Percentiles rank a stretch among this genome's conserved stretches.
These are phyloP conservation scores for Ophiocordyceps camponoti-rufipedis DNA, from an alignment of 2,329 filamentous ascomycete species.

Conservation along the genomic window DNA sequence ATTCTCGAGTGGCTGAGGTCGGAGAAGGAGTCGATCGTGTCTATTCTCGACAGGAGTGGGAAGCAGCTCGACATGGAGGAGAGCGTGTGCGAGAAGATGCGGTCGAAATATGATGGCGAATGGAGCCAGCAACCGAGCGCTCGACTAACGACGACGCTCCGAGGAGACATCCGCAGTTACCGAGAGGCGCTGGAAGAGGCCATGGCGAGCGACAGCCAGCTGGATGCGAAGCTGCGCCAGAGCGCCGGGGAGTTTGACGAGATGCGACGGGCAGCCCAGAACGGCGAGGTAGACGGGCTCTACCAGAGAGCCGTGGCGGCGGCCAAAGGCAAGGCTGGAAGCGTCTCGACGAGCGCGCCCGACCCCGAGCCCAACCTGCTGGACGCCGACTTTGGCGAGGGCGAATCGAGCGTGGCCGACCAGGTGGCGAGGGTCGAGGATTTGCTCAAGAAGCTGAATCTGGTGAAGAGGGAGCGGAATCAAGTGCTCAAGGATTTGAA, in stretches of 20 bases:
- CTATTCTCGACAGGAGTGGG: constrained; percentile 57
- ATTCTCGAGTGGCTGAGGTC: constrained; percentile 65
- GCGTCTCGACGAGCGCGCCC: constrained; percentile 36
- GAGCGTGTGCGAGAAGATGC: constrained; percentile 97
- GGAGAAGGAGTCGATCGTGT: constrained; percentile 59
- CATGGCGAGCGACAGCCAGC: constrained; percentile 64
- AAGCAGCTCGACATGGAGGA: constrained; percentile 95
- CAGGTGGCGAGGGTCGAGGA: constrained; percentile 84
- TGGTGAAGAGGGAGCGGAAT: constrained; percentile 79
- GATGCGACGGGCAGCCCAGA: constrained; percentile 79
- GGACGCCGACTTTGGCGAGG: constrained; percentile 83
- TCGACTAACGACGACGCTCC: constrained; percentile 68
- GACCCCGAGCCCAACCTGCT: constrained; percentile 57
- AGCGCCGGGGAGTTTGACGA: constrained; percentile 84
- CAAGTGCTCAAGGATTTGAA: constrained; percentile 94
- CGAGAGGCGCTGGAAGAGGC: constrained; percentile 81
- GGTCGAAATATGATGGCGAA: constrained; percentile 85
- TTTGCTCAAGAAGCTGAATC: constrained; percentile 72
- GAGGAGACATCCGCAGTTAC: constrained; percentile 76
- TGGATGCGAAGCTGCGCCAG: constrained; percentile 68
- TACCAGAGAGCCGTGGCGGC: constrained; percentile 79
- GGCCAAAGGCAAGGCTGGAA: constrained; percentile 47
- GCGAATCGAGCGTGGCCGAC: constrained; percentile 61
- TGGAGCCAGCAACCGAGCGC: constrained; percentile 97
- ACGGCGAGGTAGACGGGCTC: constrained; percentile 69